phyloP scores from a whole-genome alignment of 345 rosid genomes.

The Hibiscus tridactylites region DNA sequence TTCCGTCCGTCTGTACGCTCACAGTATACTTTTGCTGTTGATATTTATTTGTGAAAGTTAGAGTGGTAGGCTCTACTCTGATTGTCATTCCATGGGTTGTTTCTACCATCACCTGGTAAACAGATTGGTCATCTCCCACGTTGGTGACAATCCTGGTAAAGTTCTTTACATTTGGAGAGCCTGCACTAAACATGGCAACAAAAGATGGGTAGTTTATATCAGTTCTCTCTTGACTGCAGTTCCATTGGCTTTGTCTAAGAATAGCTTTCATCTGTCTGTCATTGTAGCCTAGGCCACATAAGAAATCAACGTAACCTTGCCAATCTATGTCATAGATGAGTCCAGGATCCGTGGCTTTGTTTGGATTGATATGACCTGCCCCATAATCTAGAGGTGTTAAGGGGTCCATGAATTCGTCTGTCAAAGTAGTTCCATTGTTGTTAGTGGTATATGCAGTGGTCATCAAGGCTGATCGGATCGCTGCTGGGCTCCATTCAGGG shows the following conservation, averaged over 20 bases:
- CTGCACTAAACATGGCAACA: background rate
- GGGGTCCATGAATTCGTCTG: conserved; percentile 3
- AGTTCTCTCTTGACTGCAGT: background rate
- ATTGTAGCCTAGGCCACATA: background rate
- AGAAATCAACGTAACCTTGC: background rate
- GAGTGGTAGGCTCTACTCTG: background rate
- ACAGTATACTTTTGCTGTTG: background rate
- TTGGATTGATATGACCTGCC: conserved; percentile 38
- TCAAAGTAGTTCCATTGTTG: conserved; percentile 19
- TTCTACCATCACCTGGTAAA: background rate
- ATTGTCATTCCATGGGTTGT: background rate
- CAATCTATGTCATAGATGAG: conserved; percentile 30
- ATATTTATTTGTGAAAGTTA: background rate
- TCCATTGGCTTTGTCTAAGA: conserved; percentile 3
- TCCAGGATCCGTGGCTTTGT: conserved; percentile 37
- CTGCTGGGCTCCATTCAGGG: conserved; percentile 36
- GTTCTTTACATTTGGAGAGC: background rate
- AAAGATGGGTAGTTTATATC: conserved; percentile 1
- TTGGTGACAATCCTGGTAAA: background rate
- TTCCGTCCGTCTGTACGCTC: background rate
- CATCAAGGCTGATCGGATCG: conserved; percentile 47
- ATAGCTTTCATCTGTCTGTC: background rate
- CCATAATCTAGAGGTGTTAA: conserved; percentile 43
- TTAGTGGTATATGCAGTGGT: conserved; percentile 39
- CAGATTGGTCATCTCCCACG: conserved; percentile 6